Evolutionary conservation across 164 flowering plant species (phyloP).

Genomic region (Euptelea pleiosperma): DNA sequence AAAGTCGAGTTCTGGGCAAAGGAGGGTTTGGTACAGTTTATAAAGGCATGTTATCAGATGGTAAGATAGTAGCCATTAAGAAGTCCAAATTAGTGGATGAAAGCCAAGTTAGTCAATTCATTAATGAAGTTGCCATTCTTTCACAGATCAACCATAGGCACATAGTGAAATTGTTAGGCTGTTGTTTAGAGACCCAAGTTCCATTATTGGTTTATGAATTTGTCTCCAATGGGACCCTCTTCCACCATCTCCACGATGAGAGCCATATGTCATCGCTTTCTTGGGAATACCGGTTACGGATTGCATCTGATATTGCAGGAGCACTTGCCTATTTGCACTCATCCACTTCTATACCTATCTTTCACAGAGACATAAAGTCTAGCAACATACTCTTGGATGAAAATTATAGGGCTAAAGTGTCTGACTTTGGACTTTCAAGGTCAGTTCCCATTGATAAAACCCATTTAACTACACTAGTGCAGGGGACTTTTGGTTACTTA

Average conservation of each 20-base stretch:
- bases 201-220: not conserved
- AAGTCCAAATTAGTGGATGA: constrained; percentile 10
- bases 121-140: constrained; percentile 20
- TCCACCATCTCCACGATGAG: not conserved
- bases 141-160: constrained; percentile 3
- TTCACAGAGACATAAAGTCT: not conserved
- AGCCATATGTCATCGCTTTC: not conserved
- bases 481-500: not conserved
- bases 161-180: not conserved
- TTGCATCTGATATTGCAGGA: not conserved
- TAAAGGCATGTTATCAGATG: constrained; percentile 5
- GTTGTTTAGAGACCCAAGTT: not conserved
- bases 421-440: not conserved
- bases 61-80: constrained; percentile 16
- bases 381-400: constrained; percentile 3
- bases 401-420: not conserved
- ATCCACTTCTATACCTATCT: not conserved
- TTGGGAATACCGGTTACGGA: not conserved
- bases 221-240: not conserved
- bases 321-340: not conserved
- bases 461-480: not conserved
- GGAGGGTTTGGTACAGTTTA: constrained; percentile 20
- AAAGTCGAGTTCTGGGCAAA: constrained; percentile 10
- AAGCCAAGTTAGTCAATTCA: constrained; percentile 15
- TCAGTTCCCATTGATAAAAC: not conserved